A percentile compares a stretch with the other conserved stretches of the same genome.
Conservation (phyloP, 495 filamentous ascomycete genomes). For the Extremus antarcticus region DNA sequence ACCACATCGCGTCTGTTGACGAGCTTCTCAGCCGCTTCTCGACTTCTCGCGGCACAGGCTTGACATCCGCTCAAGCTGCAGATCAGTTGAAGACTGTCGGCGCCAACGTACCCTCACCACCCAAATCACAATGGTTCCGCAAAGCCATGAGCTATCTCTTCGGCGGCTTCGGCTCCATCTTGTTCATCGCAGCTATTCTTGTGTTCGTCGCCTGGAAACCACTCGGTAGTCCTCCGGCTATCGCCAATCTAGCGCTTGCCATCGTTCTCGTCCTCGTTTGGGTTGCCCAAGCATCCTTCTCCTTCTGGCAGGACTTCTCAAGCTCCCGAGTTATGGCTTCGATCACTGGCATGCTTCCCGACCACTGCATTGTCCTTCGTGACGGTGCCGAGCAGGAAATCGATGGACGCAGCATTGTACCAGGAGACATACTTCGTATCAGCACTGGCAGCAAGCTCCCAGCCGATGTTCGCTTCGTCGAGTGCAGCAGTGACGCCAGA, state of each 20-base stretch:
- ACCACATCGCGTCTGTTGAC: slow-evolving; percentile 44
- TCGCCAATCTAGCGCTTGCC: no score
- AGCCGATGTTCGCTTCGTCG: slow-evolving; percentile 56
- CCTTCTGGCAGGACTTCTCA: slow-evolving; percentile 27
- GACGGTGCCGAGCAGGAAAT: slow-evolving; percentile 41
- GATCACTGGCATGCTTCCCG: slow-evolving; percentile 47
- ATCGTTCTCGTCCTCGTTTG: no score
- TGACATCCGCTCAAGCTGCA: slow-evolving; percentile 51
- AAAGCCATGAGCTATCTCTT: no score
- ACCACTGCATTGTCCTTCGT: slow-evolving; percentile 50
- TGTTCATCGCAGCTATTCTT: slow-evolving; percentile 51
- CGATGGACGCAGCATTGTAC: slow-evolving; percentile 49
- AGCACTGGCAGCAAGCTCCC: slow-evolving; percentile 57
- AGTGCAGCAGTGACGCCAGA: slow-evolving; percentile 52
- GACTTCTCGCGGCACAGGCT: slow-evolving; percentile 37
- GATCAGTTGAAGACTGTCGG: no score
- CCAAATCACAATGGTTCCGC: no score
- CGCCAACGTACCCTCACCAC: no score
- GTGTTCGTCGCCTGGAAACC: no score
- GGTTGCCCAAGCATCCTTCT: slow-evolving; percentile 56
- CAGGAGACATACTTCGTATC: slow-evolving; percentile 53
- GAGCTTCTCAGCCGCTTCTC: slow-evolving; percentile 46
- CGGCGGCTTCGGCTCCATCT: slow-evolving; percentile 56
- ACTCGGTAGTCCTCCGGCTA: no score
- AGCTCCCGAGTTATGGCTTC: slow-evolving; percentile 29